phyloP scores from a whole-genome alignment of 2,329 filamentous ascomycete species.

The Fusarium sp. region DNA sequence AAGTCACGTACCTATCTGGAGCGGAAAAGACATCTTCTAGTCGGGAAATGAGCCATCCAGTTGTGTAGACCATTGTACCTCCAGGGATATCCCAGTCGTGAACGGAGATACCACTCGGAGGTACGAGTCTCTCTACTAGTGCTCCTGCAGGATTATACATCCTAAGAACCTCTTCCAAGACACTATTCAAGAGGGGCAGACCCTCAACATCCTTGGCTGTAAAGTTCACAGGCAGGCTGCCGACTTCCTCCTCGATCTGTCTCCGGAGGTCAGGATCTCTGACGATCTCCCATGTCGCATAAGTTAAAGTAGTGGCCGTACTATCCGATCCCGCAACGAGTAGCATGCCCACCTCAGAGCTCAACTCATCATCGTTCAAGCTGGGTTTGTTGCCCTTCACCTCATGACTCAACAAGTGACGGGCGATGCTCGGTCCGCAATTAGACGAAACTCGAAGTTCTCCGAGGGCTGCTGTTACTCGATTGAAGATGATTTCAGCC shows the following conservation, averaged over 20 bases:
- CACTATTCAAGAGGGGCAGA: not conserved
- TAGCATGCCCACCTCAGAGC: not conserved
- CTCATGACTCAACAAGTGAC: not conserved
- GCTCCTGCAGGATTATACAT: slow-evolving; percentile 7
- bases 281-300: slow-evolving; percentile 6
- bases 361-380: not conserved
- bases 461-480: not conserved
- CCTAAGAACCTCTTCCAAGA: not conserved
- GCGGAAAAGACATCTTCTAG: not conserved
- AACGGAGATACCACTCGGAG: not conserved
- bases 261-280: not conserved
- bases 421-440: not conserved
- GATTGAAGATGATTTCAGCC: not conserved
- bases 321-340: slow-evolving; percentile 14
- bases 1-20: not conserved
- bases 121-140: not conserved
- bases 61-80: slow-evolving; percentile 1
- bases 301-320: slow-evolving; percentile 1
- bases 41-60: slow-evolving; percentile 4
- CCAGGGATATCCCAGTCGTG: not conserved
- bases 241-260: not conserved
- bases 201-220: not conserved
- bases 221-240: not conserved
- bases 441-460: not conserved
- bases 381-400: not conserved